Base-by-base conservation (phyloP, 139 green algal genomes). In the Dunaliella primolecta region DNA sequence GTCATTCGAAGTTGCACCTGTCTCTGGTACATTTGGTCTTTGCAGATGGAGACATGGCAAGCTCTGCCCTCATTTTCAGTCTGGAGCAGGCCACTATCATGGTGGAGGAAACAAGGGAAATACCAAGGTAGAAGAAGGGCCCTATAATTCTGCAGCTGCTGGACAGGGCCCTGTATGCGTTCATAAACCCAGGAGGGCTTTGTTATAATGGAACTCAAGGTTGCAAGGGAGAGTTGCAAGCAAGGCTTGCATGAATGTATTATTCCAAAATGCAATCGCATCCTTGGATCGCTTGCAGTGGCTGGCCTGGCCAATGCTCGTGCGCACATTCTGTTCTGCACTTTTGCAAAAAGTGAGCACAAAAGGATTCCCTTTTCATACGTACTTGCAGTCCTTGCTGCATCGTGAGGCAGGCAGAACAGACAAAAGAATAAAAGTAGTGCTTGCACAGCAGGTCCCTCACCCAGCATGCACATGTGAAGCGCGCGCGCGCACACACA, bases 61-160 rank as follows among this genome's bases (percentile, higher is more conserved):
- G 76, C 0, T 89, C 88, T 0, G 83, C 88, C 0, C 81, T 91
- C 29, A 34, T 91, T 2, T 85, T 91, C 37, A 83, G 80, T 0
- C 33, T 91, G 0, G 88, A 91, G 76, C 36, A 87, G 30, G 37
- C 56, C 1, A 91, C 88, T 21, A 86, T 88, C 64, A 84, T 87
- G 36, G 88, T 91, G 0, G 88, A 91, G 20, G 88, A 91, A 30
- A 36, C 85, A 2, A 83, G 84, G 70, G 88, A 91, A 27, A 81
- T 87, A 1, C 85, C 86, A 33, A 84, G 83, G 36, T 88, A 20
- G 80, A 81, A 36, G 80, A 81, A 83, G 78, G 71, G 30, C 71
- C 30, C 32, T 23, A 29, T 29, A 0, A 3, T 11, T 31, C 36
- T 3, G 70, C 1, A 79, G 84, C 29, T 2, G 36, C 29, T 30